Conservation (phyloP, 116 monocot genomes). For the Dioscorea cayenensis region DNA sequence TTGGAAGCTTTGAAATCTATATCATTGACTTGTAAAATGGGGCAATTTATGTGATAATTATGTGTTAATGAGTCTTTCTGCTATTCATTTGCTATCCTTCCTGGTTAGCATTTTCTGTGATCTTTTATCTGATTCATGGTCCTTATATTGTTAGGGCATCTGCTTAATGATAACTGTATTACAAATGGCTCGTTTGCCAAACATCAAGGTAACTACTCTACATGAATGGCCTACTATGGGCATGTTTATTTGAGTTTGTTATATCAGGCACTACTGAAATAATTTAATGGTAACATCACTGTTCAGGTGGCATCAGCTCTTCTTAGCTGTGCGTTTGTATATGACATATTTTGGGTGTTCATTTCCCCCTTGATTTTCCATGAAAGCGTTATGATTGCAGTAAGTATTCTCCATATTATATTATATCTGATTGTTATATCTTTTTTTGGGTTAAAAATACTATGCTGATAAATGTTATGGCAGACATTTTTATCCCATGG, state of each 20-base stretch:
- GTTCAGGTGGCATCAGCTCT: constrained; percentile 91
- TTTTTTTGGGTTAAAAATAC: background rate
- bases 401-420: constrained; percentile 23
- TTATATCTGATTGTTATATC: background rate
- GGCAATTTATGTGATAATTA: no score
- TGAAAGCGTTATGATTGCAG: constrained; percentile 92
- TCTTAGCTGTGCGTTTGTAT: constrained; percentile 82
- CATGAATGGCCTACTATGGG: background rate
- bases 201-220: constrained; percentile 58
- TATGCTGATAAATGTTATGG: no score
- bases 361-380: constrained; percentile 93
- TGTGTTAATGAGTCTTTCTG: no score
- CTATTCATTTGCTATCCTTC: background rate
- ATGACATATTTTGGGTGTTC: constrained; percentile 98
- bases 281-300: constrained; percentile 7
- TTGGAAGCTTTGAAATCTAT: no score
- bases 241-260: background rate
- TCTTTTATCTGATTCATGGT: constrained; percentile 4
- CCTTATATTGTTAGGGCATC: constrained; percentile 59
- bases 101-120: background rate
- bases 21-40: no score
- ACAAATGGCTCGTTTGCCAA: constrained; percentile 85
- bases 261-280: background rate
- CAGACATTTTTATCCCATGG: no score
- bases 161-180: constrained; percentile 91